Evolutionary conservation across 371 early-diverging fungal species (phyloP).

Genomic region (Coemansia linderi): DNA sequence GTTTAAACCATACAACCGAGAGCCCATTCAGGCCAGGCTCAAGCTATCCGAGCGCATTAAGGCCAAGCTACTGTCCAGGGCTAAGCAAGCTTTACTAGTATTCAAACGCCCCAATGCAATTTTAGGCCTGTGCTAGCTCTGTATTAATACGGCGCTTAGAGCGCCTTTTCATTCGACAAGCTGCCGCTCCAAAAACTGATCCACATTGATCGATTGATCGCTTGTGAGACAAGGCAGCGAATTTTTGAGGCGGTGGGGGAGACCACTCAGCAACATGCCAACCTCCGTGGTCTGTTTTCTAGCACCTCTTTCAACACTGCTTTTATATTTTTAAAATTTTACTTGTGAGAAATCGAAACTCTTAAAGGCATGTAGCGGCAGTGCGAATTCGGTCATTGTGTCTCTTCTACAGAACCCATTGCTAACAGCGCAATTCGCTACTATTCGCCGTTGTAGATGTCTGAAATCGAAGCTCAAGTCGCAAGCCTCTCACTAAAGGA

Average conservation of each 20-base stretch:
- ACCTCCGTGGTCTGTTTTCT: neutral
- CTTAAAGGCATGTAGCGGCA: neutral
- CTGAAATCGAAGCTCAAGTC: constrained; percentile 35
- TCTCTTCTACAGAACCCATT: neutral
- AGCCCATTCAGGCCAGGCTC: too few relatives aligned
- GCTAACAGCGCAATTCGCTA: neutral
- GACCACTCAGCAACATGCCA: too few relatives aligned
- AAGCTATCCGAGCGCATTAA: too few relatives aligned
- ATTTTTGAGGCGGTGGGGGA: neutral
- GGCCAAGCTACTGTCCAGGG: too few relatives aligned
- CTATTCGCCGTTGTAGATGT: constrained; percentile 24
- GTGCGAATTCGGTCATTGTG: neutral
- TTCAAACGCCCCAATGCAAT: too few relatives aligned
- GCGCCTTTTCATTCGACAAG: neutral
- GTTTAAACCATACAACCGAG: too few relatives aligned
- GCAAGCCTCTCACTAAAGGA: constrained; percentile 34
- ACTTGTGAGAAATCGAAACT: neutral
- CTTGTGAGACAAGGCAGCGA: neutral
- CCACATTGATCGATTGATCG: neutral
- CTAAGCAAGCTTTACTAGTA: too few relatives aligned
- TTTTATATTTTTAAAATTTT: neutral
- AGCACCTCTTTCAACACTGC: neutral
- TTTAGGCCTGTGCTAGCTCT: too few relatives aligned
- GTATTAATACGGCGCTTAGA: neutral
- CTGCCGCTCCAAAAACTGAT: neutral